phyloP scores from a whole-genome alignment of 1,284 basidiomycete species.

The Ganoderma leucocontextum region DNA sequence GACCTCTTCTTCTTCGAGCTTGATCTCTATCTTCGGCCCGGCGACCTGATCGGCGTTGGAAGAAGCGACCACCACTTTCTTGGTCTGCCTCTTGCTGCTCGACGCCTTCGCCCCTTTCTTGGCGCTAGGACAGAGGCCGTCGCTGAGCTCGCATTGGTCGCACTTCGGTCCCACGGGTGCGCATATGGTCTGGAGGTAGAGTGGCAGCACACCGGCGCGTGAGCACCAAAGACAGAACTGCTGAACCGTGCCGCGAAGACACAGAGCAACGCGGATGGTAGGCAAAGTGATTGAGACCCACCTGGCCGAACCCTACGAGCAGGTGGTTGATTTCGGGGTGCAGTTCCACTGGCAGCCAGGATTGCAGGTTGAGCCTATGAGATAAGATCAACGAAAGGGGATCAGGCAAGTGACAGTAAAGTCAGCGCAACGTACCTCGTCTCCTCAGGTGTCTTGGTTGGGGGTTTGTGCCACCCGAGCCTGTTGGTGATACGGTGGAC shows the following conservation, averaged over 20 bases:
- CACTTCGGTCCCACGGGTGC: slow-evolving; percentile 86
- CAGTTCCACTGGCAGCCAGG: slow-evolving; percentile 86
- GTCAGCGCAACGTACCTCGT: slow-evolving; percentile 63
- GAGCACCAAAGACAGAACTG: neutral
- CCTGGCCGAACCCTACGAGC: slow-evolving; percentile 95
- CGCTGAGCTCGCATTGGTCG: slow-evolving; percentile 73
- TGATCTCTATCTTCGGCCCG: slow-evolving; percentile 50
- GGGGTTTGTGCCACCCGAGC: slow-evolving; percentile 88
- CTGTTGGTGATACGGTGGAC: slow-evolving; percentile 96
- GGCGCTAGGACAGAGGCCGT: slow-evolving; percentile 70
- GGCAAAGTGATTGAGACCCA: slow-evolving; percentile 40
- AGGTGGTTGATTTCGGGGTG: slow-evolving; percentile 88
- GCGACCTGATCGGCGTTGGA: slow-evolving; percentile 13
- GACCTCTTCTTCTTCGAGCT: slow-evolving; percentile 44
- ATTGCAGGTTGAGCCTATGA: slow-evolving; percentile 83
- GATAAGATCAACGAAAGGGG: slow-evolving; percentile 7
- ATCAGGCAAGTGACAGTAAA: neutral
- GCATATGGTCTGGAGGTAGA: slow-evolving; percentile 71
- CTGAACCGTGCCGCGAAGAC: neutral
- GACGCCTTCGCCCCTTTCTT: slow-evolving; percentile 39
- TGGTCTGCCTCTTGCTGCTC: slow-evolving; percentile 18
- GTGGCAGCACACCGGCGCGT: neutral
- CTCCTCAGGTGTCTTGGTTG: slow-evolving; percentile 88
- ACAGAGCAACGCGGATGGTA: neutral
- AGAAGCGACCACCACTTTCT: slow-evolving; percentile 22